Conservation (phyloP, 1,284 basidiomycete species). For the Fomitopsis pinicola region DNA sequence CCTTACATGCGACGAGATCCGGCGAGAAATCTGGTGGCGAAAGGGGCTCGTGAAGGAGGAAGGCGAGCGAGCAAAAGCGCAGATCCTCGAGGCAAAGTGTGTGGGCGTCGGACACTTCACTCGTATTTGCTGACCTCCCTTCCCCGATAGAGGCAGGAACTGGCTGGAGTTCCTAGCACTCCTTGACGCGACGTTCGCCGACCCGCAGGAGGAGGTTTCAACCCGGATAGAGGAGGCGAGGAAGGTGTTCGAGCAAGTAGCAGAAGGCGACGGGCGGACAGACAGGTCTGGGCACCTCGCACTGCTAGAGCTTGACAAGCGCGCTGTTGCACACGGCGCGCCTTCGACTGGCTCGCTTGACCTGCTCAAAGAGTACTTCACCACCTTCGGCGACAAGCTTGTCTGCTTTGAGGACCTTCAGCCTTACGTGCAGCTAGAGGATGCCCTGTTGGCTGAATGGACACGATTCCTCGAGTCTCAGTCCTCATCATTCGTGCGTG, state of each 20-base stretch:
- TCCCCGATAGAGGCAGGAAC: constrained; percentile 65
- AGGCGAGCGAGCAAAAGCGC: constrained; percentile 48
- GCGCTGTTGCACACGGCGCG: constrained; percentile 43
- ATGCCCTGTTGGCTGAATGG: constrained; percentile 47
- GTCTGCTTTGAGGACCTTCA: constrained; percentile 85
- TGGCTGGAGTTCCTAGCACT: constrained; percentile 80
- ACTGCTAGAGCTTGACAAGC: constrained; percentile 66
- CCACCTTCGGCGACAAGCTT: constrained; percentile 71
- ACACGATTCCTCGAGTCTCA: constrained; percentile 48
- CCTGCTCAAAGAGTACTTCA: constrained; percentile 65
- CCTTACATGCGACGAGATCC: constrained; percentile 69
- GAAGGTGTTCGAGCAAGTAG: constrained; percentile 52
- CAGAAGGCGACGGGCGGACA: constrained; percentile 56
- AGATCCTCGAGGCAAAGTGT: constrained; percentile 57
- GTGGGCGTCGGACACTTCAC: constrained; percentile 11
- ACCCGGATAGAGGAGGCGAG: constrained; percentile 42
- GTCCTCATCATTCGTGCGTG: constrained; percentile 46
- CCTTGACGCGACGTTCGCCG: constrained; percentile 59
- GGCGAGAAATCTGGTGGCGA: constrained; percentile 62
- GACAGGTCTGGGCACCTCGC: constrained; percentile 73
- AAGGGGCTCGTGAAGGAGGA: constrained; percentile 57
- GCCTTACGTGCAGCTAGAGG: constrained; percentile 53
- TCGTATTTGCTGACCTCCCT: background rate
- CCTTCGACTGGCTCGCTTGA: constrained; percentile 35
- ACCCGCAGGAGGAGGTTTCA: constrained; percentile 29